Conservation (phyloP, 164 flowering plant genomes). For the Hamamelis virginiana region DNA sequence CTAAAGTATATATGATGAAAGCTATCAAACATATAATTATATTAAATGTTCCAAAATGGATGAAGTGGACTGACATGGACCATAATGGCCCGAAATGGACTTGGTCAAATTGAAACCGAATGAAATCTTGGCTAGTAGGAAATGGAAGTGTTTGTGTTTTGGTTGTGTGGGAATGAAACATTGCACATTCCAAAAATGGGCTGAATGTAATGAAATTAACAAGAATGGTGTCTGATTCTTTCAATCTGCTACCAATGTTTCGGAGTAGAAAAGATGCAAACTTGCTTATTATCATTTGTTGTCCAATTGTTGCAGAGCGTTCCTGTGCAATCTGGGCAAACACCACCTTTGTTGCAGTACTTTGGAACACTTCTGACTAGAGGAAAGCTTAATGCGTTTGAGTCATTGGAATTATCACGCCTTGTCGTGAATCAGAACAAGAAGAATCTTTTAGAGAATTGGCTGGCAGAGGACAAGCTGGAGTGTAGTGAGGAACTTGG, state of each 20-base stretch:
- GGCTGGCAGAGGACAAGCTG: conserved; percentile 98
- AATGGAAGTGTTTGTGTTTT: not conserved
- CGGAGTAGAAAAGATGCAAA: not conserved
- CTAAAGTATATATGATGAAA: no score
- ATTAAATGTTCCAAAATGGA: no score
- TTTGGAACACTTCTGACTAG: conserved; percentile 92
- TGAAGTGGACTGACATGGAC: no score
- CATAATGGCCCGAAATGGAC: no score
- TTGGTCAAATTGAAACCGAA: not conserved
- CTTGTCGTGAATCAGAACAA: conserved; percentile 98
- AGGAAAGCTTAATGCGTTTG: conserved; percentile 97
- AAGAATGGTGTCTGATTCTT: not conserved
- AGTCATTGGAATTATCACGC: conserved; percentile 95
- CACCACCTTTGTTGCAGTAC: conserved; percentile 95
- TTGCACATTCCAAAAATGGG: not conserved
- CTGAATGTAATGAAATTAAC: not conserved
- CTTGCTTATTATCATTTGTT: not conserved
- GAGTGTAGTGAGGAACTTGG: conserved; percentile 99
- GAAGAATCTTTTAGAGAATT: conserved; percentile 93
- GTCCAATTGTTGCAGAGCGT: conserved; percentile 74
- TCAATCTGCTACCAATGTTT: not conserved
- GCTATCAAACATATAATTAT: no score
- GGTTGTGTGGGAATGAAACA: not conserved
- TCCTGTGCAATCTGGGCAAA: conserved; percentile 97
- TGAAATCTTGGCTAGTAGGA: not conserved